Conservation (phyloP, 2,329 filamentous ascomycete species). For the Calonectria pseudoturangicola region DNA sequence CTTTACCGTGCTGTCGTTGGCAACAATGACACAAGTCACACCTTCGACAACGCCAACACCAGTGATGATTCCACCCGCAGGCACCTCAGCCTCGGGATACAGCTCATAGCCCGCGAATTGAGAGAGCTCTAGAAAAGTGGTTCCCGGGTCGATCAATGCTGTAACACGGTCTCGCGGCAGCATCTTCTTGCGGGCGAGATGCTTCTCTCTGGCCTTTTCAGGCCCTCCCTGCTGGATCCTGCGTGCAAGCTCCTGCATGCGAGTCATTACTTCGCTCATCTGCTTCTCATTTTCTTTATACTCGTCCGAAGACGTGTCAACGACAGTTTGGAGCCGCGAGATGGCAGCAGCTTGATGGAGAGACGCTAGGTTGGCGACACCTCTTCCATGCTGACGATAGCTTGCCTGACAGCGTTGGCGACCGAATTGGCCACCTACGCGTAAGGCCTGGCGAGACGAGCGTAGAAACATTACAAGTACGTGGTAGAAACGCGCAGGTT, state of each 20-base stretch:
- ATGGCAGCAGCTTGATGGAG: slow-evolving; percentile 88
- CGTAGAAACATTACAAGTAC: slow-evolving; percentile 66
- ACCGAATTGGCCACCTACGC: slow-evolving; percentile 57
- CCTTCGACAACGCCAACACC: slow-evolving; percentile 93
- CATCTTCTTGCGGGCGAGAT: slow-evolving; percentile 93
- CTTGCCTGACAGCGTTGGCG: slow-evolving; percentile 61
- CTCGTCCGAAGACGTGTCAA: slow-evolving; percentile 86
- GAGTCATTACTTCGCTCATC: slow-evolving; percentile 83
- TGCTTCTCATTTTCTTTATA: slow-evolving; percentile 87
- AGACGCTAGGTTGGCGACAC: slow-evolving; percentile 85
- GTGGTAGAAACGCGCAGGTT: too few species aligned
- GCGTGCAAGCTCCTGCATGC: slow-evolving; percentile 81
- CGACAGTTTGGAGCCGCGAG: slow-evolving; percentile 83
- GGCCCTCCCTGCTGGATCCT: slow-evolving; percentile 85
- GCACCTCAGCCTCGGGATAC: slow-evolving; percentile 91
- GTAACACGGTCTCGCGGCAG: slow-evolving; percentile 92
- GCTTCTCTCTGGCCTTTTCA: slow-evolving; percentile 89
- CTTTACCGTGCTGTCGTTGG: slow-evolving; percentile 98
- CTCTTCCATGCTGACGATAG: slow-evolving; percentile 56
- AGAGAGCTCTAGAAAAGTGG: slow-evolving; percentile 94
- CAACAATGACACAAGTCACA: slow-evolving; percentile 93
- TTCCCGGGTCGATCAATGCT: slow-evolving; percentile 90
- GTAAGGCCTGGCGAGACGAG: slow-evolving; percentile 68
- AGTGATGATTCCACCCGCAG: slow-evolving; percentile 93
- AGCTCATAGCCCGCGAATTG: slow-evolving; percentile 91